Evolutionary conservation across 202 grass and related monocot species (phyloP).

Genomic region (Panicum virgatum): DNA sequence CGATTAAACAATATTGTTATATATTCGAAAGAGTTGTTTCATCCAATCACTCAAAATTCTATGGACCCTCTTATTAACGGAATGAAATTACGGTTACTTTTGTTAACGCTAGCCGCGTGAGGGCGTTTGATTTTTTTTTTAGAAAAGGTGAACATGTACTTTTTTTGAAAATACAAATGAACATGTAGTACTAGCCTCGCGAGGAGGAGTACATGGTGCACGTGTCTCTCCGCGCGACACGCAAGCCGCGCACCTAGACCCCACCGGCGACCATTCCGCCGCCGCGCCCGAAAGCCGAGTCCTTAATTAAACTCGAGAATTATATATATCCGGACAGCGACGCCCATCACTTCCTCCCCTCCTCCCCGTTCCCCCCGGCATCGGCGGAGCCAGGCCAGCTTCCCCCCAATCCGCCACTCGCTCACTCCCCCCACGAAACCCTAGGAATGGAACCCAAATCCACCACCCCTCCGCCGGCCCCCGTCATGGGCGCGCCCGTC

Average conservation of each 20-base stretch:
- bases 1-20: too few relatives aligned
- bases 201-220: background rate
- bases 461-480: constrained; percentile 44
- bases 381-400: background rate
- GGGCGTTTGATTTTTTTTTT: too few relatives aligned
- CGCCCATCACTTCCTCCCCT: background rate
- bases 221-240: background rate
- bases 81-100: too few relatives aligned
- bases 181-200: too few relatives aligned
- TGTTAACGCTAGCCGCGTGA: too few relatives aligned
- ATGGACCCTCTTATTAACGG: too few relatives aligned
- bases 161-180: too few relatives aligned
- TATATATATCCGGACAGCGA: constrained; percentile 24
- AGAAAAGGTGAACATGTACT: too few relatives aligned
- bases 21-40: too few relatives aligned
- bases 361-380: background rate
- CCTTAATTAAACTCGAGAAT: constrained; percentile 15
- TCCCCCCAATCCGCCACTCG: background rate
- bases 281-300: background rate
- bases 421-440: constrained; percentile 31
- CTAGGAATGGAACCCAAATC: constrained; percentile 75
- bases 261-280: background rate
- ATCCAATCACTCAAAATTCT: too few relatives aligned
- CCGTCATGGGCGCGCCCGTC: constrained; percentile 49
- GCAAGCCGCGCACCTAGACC: background rate